Evolutionary conservation across 2,329 filamentous ascomycete species (phyloP), one percentile per base, ranked within the genome.

Genomic region (Alternaria sp.): DNA sequence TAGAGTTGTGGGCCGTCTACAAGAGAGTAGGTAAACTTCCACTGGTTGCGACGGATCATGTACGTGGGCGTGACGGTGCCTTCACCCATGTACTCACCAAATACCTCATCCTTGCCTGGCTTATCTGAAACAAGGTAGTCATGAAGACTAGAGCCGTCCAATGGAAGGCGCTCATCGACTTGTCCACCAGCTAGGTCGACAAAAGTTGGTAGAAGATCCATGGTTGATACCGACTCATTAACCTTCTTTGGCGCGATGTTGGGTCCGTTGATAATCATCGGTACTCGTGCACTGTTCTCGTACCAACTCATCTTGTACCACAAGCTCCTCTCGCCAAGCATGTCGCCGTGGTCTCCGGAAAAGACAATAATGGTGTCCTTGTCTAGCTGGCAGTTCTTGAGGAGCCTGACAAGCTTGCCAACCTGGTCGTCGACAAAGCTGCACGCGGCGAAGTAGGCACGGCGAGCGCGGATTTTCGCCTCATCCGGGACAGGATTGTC

Each of bases 241-340:
- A 97, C 91, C 34, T 89, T 90, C 81, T 89, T 92, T 32, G 93
- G 89, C 14, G 84, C 77, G 79, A 94, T 97, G 63, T 85, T 86
- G 71, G 89, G 94, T 72, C 94, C 89, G 79, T 93, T 90, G 76
- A 97, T 86, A 66, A 97, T 84, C 76, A 97, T 89, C 1, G 94
- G 94, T 22, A 97, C 94, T 28, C 94, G 90, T 46, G 93, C 92
- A 12, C 93, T 97, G 41, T 90, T 90, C 85, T 97, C 94, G 73
- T 93, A 97, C 86, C 95, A 97, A 75, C 89, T 93, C 94, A 97
- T 97, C 85, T 97, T 97, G 84, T 97, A 94, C 94, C 94, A 97
- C 48, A 97, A 83, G 6, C 92, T 91, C 54, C 93, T 89, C 83
- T 97, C 94, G 60, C 94, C 94, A 8, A 97, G 87, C 94, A 97